Base-by-base conservation (phyloP, 176 grass and related monocot species). In the Oropetium thomaeum region DNA sequence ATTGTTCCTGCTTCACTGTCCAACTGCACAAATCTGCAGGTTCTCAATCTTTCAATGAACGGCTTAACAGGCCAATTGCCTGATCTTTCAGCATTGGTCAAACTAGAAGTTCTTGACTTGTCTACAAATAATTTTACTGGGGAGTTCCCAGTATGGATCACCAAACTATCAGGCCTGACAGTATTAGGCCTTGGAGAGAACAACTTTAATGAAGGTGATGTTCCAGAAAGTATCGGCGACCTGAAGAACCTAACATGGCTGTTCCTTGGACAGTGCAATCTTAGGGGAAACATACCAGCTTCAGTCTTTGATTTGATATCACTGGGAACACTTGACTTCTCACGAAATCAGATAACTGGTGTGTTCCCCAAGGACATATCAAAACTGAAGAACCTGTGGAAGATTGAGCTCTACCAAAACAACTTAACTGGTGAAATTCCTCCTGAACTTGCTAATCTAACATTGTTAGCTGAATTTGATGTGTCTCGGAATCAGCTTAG, bases 341-440 rank as follows among this genome's bases (percentile, higher is more conserved):
- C 96, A 17, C 82, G 86, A 65, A 99, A 99, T 79, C 82, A 99
- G 64, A 92, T 99, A 22, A 84, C 89, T 3, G 96, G 89, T 53
- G 62, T 59, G 22, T 81, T 99, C 52, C 87, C 96, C 3, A 82
- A 79, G 76, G 79, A 63, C 9, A 99, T 99, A 83, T 85, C 87
- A 58, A 90, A 90, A 61, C 78, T 99, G 62, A 66, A 35, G 52
- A 92, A 84, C 74, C 73, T 98, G 19, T 92, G 86, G 88, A 98
- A 98, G 82, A 95, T 98, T 76, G 96, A 98, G 86, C 86, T 98
- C 68, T 95, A 92, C 84, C 84, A 90, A 51, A 98, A 98, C 71
- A 98, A 98, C 26, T 62, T 98, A 43, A 98, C 86, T 58, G 96
- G 96, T 85, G 84, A 92, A 82, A 83, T 99, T 82, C 96, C 96